These are phyloP conservation scores for Fallopia convolvulus DNA, from an alignment of 148 eudicot genomes.

Conservation along the genomic window DNA sequence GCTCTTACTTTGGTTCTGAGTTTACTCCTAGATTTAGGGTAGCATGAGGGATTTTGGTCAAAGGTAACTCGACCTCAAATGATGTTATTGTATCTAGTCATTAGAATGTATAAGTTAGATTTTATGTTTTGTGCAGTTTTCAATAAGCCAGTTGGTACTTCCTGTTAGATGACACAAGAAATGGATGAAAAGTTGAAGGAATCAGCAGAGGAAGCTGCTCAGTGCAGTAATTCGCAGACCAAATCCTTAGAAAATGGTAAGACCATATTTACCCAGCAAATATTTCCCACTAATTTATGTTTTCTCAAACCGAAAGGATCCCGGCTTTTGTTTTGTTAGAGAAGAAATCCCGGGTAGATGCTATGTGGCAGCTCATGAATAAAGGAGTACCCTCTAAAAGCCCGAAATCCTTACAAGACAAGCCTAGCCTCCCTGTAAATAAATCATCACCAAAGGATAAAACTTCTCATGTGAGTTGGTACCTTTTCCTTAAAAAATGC, in stretches of 20 bases:
- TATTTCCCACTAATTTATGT: not conserved
- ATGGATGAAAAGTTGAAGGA: conserved; percentile 26
- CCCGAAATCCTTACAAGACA: conserved; percentile 44
- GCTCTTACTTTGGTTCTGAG: not conserved
- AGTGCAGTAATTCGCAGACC: conserved; percentile 22
- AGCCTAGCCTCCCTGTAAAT: conserved; percentile 25
- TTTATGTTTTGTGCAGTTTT: not conserved
- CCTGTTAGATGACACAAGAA: conserved; percentile 19
- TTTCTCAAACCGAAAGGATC: not conserved
- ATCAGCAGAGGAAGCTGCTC: conserved; percentile 26
- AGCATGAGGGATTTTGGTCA: not conserved
- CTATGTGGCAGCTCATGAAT: conserved; percentile 86
- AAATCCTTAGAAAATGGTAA: conserved; percentile 45
- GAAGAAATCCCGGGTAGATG: conserved; percentile 73
- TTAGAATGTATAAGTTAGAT: not conserved
- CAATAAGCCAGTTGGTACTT: not conserved
- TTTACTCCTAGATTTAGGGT: not conserved
- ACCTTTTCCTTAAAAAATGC: not conserved
- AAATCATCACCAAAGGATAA: conserved; percentile 29
- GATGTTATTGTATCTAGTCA: not conserved
- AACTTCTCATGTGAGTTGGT: conserved; percentile 34
- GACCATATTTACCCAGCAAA: not conserved
- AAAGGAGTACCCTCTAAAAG: conserved; percentile 73
- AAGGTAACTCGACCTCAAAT: not conserved
- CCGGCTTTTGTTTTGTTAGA: conserved; percentile 37